Conservation (phyloP, 345 rosid genomes). For the Aquilaria sinensis region DNA sequence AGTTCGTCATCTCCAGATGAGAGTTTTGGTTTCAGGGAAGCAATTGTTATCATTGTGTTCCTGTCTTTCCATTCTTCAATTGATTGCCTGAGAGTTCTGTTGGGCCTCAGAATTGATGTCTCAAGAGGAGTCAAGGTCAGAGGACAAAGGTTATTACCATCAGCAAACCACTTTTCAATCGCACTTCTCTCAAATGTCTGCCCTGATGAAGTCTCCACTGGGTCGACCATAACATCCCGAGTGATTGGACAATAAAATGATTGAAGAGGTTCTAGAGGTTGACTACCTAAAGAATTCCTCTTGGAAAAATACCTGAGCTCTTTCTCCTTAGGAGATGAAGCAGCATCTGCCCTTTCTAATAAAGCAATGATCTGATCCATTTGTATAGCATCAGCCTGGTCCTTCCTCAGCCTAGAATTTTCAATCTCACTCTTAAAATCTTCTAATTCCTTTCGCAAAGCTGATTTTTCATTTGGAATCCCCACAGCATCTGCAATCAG, state of each 20-base stretch:
- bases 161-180: conserved; percentile 59
- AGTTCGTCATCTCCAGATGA: conserved; percentile 37
- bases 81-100: conserved; percentile 60
- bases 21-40: conserved; percentile 48
- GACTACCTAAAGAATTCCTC: conserved; percentile 53
- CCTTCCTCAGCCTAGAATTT: conserved; percentile 47
- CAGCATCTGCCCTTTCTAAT: conserved; percentile 63
- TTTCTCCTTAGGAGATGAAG: conserved; percentile 49
- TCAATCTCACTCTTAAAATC: conserved; percentile 65
- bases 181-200: conserved; percentile 71
- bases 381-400: conserved; percentile 67
- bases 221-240: conserved; percentile 61
- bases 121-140: conserved; percentile 46
- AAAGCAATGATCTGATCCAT: conserved; percentile 74
- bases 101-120: conserved; percentile 53
- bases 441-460: conserved; percentile 43
- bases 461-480: conserved; percentile 40
- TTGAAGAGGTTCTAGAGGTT: conserved; percentile 55
- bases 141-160: conserved; percentile 56
- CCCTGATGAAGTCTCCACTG: conserved; percentile 74
- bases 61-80: conserved; percentile 79
- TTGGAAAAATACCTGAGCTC: conserved; percentile 47
- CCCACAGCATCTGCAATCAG: conserved; percentile 61
- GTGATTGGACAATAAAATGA: conserved; percentile 73
- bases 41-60: conserved; percentile 59